Evolutionary conservation across 169 alveolate genomes (phyloP).

Genomic region (Eimeria necatrix): DNA sequence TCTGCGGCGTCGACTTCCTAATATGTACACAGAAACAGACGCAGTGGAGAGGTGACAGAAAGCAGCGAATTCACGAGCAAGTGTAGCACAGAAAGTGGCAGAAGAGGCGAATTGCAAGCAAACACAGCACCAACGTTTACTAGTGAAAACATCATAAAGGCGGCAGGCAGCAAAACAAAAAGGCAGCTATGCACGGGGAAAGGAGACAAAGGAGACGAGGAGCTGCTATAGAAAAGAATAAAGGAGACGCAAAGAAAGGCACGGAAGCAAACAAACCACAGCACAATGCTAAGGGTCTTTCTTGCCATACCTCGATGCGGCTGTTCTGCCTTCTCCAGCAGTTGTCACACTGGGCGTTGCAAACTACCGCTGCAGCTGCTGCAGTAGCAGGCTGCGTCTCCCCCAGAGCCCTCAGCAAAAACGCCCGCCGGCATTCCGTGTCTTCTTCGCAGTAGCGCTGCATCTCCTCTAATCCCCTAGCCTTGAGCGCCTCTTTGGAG

Average conservation of each 20-base stretch:
- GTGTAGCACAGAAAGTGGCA: neutral
- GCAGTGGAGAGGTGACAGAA: neutral
- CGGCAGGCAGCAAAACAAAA: neutral
- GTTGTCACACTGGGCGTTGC: slow-evolving; percentile 28
- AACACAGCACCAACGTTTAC: neutral
- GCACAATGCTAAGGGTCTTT: neutral
- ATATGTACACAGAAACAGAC: neutral
- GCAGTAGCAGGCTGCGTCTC: slow-evolving; percentile 45
- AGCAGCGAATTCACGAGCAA: neutral
- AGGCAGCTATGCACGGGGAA: neutral
- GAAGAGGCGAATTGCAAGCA: neutral
- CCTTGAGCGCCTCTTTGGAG: neutral
- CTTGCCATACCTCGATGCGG: slow-evolving; percentile 14
- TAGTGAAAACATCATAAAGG: neutral
- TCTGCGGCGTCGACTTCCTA: slow-evolving; percentile 36
- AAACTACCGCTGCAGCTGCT: neutral
- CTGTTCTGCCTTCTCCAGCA: slow-evolving; percentile 19
- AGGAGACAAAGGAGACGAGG: neutral
- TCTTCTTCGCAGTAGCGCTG: slow-evolving; percentile 63
- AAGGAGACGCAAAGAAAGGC: neutral
- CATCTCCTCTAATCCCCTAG: slow-evolving; percentile 60
- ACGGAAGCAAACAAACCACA: neutral
- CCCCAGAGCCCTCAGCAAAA: slow-evolving; percentile 65
- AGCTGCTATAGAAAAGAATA: no score
- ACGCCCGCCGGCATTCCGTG: slow-evolving; percentile 57